Evolutionary conservation across 257 asterid species (phyloP).

Genomic region (Knoxia roxburghii): DNA sequence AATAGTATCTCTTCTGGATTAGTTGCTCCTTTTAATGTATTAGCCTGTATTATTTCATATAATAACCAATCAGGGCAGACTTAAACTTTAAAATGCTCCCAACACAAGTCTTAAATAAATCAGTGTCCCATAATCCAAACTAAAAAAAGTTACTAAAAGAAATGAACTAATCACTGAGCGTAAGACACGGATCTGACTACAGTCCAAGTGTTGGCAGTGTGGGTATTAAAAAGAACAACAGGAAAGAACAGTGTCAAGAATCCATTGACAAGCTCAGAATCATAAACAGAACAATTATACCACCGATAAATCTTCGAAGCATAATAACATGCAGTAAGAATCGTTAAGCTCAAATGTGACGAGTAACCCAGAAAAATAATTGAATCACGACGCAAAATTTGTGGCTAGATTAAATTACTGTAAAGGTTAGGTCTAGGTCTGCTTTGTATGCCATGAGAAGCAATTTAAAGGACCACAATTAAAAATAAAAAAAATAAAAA

Average conservation of each 20-base stretch:
- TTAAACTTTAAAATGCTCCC: not conserved
- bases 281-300: not conserved
- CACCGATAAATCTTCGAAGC: not conserved
- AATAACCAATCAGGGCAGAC: constrained; percentile 14
- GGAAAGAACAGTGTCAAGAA: constrained; percentile 9
- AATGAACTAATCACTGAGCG: constrained; percentile 6
- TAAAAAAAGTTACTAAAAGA: no score
- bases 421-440: constrained; percentile 43
- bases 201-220: constrained; percentile 27
- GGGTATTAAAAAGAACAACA: constrained; percentile 15
- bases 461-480: constrained; percentile 39
- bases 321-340: not conserved
- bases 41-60: not conserved
- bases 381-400: constrained; percentile 1
- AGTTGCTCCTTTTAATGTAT: constrained; percentile 11
- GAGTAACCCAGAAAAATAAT: not conserved
- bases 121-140: not conserved
- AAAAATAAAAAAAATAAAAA: constrained; percentile 23
- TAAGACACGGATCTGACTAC: constrained; percentile 32
- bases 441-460: constrained; percentile 19
- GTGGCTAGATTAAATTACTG: not conserved
- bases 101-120: not conserved
- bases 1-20: constrained; percentile 3
- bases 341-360: not conserved
- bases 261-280: not conserved